Conservation (phyloP, 495 filamentous ascomycete genomes). For the Pseudomonodictys pantanalensis region DNA sequence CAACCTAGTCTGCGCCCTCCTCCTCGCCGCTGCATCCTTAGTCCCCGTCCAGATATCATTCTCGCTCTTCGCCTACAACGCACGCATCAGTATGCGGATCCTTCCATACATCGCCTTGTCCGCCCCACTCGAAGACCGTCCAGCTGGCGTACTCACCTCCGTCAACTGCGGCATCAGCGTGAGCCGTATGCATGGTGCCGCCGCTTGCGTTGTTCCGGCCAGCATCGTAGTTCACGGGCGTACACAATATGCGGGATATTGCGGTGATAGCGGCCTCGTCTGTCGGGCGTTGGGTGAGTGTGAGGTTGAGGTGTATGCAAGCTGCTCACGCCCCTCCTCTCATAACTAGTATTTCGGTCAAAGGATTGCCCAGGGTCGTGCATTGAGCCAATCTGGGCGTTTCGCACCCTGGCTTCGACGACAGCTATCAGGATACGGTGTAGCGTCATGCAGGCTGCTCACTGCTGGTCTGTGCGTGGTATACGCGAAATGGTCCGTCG, state of each 20-base stretch:
- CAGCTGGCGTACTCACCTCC: slow-evolving; percentile 37
- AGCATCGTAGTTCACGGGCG: too few relatives aligned
- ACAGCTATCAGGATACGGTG: neutral
- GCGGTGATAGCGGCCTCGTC: too few relatives aligned
- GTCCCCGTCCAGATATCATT: slow-evolving; percentile 3
- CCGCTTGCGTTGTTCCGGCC: too few relatives aligned
- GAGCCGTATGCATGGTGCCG: slow-evolving; percentile 40
- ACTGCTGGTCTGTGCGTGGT: too few relatives aligned
- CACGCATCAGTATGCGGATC: neutral
- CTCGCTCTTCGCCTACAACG: neutral
- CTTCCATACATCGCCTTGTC: too few relatives aligned
- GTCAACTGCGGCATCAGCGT: slow-evolving; percentile 44
- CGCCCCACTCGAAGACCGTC: too few relatives aligned
- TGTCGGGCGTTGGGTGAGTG: too few relatives aligned
- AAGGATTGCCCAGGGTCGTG: too few relatives aligned
- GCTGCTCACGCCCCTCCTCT: slow-evolving; percentile 41
- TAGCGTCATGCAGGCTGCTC: neutral
- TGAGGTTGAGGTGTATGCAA: slow-evolving; percentile 35
- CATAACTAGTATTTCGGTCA: neutral
- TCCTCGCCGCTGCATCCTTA: slow-evolving; percentile 1
- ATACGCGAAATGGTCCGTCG: too few relatives aligned
- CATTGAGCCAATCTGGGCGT: too few relatives aligned
- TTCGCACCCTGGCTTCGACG: too few relatives aligned
- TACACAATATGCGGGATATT: too few relatives aligned
- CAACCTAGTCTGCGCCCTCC: slow-evolving; percentile 1